Evolutionary conservation across 2,329 filamentous ascomycete genomes (phyloP), one percentile per base, ranked within the genome.

Genomic region (Colletotrichum shisoi): DNA sequence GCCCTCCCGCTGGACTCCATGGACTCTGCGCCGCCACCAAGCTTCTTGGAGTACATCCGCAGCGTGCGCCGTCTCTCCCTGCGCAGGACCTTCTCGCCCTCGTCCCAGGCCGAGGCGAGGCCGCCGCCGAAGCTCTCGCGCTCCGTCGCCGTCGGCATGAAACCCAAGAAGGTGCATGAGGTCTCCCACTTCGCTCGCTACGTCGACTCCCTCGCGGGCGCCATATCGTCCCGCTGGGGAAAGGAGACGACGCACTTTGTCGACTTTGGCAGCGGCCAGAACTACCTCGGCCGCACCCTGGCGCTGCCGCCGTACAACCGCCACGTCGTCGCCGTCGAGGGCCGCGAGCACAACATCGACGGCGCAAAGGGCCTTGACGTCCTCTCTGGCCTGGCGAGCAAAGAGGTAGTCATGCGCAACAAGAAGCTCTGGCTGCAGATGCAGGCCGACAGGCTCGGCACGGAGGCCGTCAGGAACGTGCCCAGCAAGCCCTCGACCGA

Each of bases 211-310:
- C 79, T 90, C 11, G 83, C 86, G 0, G 78, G 79, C 61, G 83
- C 85, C 34, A 84, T 97, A 27, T 83, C 86, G 3, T 75, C 81
- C 2, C 80, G 86, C 1, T 84, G 89, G 48, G 80, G 82, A 0
- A 78, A 82, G 54, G 79, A 83, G 15, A 89, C 97, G 68, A 92
- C 93, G 0, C 94, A 98, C 79, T 88, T 97, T 66, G 90, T 98
- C 56, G 95, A 99, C 79, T 97, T 98, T 77, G 95, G 95, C 34
- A 97, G 93, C 60, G 95, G 95, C 0, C 94, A 98, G 77, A 98
- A 97, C 75, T 99, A 99, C 74, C 87, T 99, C 3, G 94, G 95
- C 0, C 86, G 95, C 52, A 91, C 92, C 1, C 82, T 99, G 65
- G 94, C 94, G 15, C 93, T 90, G 69, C 84, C 89, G 61, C 93